A percentile compares a stretch with the other conserved stretches of the same genome.
These are phyloP conservation scores for Fraxinus sp. DNA, from an alignment of 305 asterid species.

Conservation along the genomic window DNA sequence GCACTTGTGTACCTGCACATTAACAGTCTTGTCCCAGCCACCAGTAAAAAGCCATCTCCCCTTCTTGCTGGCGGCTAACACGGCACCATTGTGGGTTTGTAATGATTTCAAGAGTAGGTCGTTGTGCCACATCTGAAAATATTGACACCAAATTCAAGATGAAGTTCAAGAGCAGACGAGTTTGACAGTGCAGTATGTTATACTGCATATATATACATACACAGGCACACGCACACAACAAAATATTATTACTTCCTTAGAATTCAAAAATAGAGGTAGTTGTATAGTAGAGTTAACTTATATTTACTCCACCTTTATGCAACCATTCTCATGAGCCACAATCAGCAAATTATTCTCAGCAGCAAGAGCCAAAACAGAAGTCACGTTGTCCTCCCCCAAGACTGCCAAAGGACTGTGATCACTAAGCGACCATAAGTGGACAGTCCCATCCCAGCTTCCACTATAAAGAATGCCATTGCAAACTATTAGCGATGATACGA, in stretches of 20 bases:
- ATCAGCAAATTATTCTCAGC: constrained; percentile 48
- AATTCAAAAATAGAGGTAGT: background rate
- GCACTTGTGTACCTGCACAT: constrained; percentile 50
- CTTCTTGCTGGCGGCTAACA: constrained; percentile 55
- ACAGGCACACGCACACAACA: background rate
- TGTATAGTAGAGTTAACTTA: background rate
- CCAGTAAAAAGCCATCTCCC: constrained; percentile 76
- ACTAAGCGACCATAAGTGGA: constrained; percentile 76
- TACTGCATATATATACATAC: background rate
- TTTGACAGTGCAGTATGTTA: background rate
- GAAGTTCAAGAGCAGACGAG: background rate
- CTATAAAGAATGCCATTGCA: constrained; percentile 71
- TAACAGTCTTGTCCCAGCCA: constrained; percentile 74
- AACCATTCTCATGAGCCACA: constrained; percentile 72
- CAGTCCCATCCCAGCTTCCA: constrained; percentile 98
- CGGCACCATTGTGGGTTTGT: constrained; percentile 58
- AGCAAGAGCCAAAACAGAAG: constrained; percentile 60
- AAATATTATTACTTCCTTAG: background rate
- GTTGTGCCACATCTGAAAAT: constrained; percentile 63
- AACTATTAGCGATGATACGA: constrained; percentile 64
- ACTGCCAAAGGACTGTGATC: constrained; percentile 78
- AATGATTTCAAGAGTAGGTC: constrained; percentile 51
- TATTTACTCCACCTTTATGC: constrained; percentile 41
- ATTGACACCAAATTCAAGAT: background rate
- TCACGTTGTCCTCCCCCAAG: constrained; percentile 53